Base-by-base conservation (phyloP, 805 yeast genomes). In the Starmerella etchellsii region DNA sequence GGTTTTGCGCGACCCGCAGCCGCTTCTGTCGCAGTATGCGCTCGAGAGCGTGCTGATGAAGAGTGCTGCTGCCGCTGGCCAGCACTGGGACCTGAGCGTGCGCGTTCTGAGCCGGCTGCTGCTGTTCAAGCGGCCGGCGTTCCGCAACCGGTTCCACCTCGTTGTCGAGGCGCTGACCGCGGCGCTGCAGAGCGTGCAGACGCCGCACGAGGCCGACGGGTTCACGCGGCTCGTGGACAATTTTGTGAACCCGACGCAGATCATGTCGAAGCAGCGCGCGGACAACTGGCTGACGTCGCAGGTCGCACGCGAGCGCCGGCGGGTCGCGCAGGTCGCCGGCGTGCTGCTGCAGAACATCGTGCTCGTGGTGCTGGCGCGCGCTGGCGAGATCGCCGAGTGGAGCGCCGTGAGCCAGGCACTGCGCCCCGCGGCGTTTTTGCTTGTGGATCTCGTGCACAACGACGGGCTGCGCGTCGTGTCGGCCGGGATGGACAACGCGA, bases 121-220 rank as follows among this genome's bases (percentile, higher is more conserved):
- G 8, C 61, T 83, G 22, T 69, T 69, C 53, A 91, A 83, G 52
- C 69, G 95, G 39, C 72, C 65, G 54, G 71, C 84, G 52, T 61
- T 87, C 16, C 66, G 78, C 0, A 74, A 77, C 28, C 73, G 96
- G 54, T 76, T 81, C 53, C 94, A 84, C 56, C 53, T 85, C 34
- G 49, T 84, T 2, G 61, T 73, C 7, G 51, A 65, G 1, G 56
- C 70, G 1, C 63, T 79, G 33, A 64, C 69, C 13, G 60, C 72
- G 3, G 59, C 78, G 36, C 59, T 88, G 54, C 69, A 63, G 36
- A 57, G 68, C 36, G 32, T 39, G 33, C 8, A 43, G 1, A 22
- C 32, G 4, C 33, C 45, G 2, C 44, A 49, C 16, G 36, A 40
- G 25, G 42, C 49, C 14, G 36, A 39, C 4, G 24, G 39, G 57